phyloP scores from a whole-genome alignment of 352 stramenopile species.

The Phytophthora foliorum region DNA sequence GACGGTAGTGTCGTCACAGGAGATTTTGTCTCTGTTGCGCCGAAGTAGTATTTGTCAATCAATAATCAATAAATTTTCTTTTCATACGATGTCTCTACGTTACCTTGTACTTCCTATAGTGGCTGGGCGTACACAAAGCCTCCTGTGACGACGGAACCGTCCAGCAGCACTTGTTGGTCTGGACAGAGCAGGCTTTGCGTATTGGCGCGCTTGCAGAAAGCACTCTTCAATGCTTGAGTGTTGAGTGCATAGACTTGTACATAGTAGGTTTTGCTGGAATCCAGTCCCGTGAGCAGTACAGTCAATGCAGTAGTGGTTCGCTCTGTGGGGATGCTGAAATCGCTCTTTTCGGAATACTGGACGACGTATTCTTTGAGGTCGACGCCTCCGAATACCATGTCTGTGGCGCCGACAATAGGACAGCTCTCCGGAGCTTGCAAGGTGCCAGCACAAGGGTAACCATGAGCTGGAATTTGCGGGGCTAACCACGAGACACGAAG shows the following conservation, averaged over 20 bases:
- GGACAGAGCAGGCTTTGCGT: conserved; percentile 71
- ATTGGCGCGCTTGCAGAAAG: conserved; percentile 74
- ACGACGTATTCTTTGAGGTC: conserved; percentile 93
- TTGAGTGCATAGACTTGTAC: conserved; percentile 89
- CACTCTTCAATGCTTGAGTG: conserved; percentile 60
- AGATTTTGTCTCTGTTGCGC: conserved; percentile 52
- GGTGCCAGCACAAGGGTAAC: conserved; percentile 75
- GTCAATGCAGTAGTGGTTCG: conserved; percentile 52
- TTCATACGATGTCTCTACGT: background rate
- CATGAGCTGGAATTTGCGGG: conserved; percentile 67
- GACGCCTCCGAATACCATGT: conserved; percentile 92
- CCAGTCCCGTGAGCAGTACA: conserved; percentile 70
- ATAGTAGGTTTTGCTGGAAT: conserved; percentile 77
- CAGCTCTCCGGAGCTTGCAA: conserved; percentile 60
- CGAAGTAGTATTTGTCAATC: conserved; percentile 30
- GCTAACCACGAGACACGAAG: conserved; percentile 67
- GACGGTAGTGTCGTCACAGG: conserved; percentile 71
- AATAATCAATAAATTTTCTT: background rate
- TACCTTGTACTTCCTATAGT: background rate
- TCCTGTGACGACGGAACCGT: conserved; percentile 67
- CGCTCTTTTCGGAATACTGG: conserved; percentile 85
- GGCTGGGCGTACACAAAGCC: conserved; percentile 46
- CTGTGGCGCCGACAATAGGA: conserved; percentile 70
- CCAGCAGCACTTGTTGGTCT: conserved; percentile 71
- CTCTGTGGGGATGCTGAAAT: conserved; percentile 81